Evolutionary conservation across 176 grass and related monocot genomes (phyloP).

Genomic region (Lolium rigidum): DNA sequence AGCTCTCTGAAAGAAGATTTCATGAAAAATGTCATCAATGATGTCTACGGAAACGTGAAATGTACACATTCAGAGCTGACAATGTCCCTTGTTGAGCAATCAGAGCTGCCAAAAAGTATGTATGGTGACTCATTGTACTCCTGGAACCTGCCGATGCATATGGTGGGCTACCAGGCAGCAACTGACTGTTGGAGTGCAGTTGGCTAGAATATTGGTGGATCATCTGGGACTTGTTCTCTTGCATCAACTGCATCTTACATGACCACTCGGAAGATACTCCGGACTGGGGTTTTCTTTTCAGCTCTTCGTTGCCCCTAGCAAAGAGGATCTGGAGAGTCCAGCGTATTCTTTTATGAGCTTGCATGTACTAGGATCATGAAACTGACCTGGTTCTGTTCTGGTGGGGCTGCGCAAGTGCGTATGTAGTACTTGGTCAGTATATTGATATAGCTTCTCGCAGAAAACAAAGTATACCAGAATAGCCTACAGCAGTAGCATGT

Average conservation of each 20-base stretch:
- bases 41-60: slow-evolving; percentile 53
- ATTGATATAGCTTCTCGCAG: not conserved
- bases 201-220: slow-evolving; percentile 41
- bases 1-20: slow-evolving; percentile 52
- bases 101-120: slow-evolving; percentile 66
- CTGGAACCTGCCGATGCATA: slow-evolving; percentile 12
- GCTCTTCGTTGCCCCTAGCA: not conserved
- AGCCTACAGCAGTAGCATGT: slow-evolving; percentile 29
- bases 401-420: not conserved
- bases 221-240: slow-evolving; percentile 29
- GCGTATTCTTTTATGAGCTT: slow-evolving; percentile 42
- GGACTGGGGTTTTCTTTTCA: slow-evolving; percentile 5
- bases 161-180: slow-evolving; percentile 24
- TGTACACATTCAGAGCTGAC: slow-evolving; percentile 43
- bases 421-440: not conserved
- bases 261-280: not conserved
- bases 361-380: not conserved
- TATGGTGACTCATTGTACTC: not conserved
- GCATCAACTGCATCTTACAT: not conserved
- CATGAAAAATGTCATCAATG: slow-evolving; percentile 56
- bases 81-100: slow-evolving; percentile 42
- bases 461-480: not conserved
- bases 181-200: not conserved
- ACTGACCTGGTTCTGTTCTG: not conserved
- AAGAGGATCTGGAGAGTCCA: slow-evolving; percentile 1